Percentiles rank a stretch among this genome's conserved stretches.
Evolutionary conservation across 2,329 filamentous ascomycete genomes (phyloP).

Genomic region (Neofusicoccum ribis): DNA sequence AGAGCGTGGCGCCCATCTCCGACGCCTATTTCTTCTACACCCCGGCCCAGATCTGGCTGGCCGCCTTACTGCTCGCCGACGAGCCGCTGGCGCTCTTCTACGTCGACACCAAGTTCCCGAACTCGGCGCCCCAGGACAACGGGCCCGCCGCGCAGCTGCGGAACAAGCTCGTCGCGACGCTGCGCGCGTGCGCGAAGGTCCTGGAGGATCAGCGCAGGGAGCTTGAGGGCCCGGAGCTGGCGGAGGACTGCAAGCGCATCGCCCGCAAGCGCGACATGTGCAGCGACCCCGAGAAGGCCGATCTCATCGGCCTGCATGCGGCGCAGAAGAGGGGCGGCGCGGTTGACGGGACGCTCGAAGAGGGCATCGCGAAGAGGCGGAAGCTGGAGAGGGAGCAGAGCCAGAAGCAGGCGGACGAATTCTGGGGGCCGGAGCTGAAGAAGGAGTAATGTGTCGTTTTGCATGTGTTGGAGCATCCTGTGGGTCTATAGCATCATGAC

Average conservation of each 20-base stretch:
- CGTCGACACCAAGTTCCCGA: slow-evolving; percentile 45
- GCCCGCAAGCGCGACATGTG: slow-evolving; percentile 72
- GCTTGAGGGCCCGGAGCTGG: slow-evolving; percentile 19
- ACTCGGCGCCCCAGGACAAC: slow-evolving; percentile 6
- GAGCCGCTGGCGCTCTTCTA: slow-evolving; percentile 56
- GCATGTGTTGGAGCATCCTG: not conserved
- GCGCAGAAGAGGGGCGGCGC: slow-evolving; percentile 51
- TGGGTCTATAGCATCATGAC: not conserved
- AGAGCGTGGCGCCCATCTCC: slow-evolving; percentile 76
- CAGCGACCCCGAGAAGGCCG: slow-evolving; percentile 71
- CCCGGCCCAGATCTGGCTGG: slow-evolving; percentile 89
- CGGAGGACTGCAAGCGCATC: slow-evolving; percentile 52
- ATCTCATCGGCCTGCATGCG: slow-evolving; percentile 68
- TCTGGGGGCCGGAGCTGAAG: slow-evolving; percentile 44
- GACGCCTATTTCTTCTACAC: slow-evolving; percentile 98
- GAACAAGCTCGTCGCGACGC: slow-evolving; percentile 38
- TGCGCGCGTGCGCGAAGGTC: slow-evolving; percentile 42
- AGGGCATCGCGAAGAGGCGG: slow-evolving; percentile 45
- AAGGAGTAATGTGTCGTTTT: not conserved
- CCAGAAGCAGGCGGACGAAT: slow-evolving; percentile 47
- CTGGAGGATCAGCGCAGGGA: slow-evolving; percentile 35
- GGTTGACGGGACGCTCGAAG: slow-evolving; percentile 40
- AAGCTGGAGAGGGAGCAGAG: slow-evolving; percentile 46
- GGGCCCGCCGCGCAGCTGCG: slow-evolving; percentile 24
- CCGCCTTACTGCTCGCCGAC: slow-evolving; percentile 76